Percentiles rank a stretch among this genome's conserved stretches.
These are phyloP conservation scores for Abrus precatorius DNA, from an alignment of 306 rosid genomes.

Conservation along the genomic window DNA sequence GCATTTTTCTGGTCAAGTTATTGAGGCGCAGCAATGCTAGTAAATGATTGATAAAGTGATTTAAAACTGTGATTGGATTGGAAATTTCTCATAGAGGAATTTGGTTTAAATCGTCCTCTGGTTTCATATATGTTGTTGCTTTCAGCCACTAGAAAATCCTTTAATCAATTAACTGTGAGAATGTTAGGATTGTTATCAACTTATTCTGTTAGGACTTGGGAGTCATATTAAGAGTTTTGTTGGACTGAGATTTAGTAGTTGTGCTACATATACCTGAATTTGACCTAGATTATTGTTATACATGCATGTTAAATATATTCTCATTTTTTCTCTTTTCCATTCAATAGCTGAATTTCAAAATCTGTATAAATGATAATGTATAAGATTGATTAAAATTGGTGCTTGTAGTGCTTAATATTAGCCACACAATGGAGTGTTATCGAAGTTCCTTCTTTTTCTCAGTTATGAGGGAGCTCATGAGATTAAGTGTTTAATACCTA, in stretches of 20 bases:
- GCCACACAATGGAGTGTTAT: neutral
- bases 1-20: conserved; percentile 30
- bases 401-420: conserved; percentile 18
- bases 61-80: neutral
- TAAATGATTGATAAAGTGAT: neutral
- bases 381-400: conserved; percentile 15
- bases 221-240: conserved; percentile 22
- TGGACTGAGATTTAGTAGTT: conserved; percentile 22
- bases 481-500: too few relatives aligned
- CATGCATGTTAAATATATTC: neutral
- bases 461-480: neutral
- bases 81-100: neutral
- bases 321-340: neutral
- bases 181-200: neutral
- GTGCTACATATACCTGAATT: neutral
- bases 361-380: neutral
- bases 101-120: neutral
- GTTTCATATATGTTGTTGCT: neutral
- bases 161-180: neutral
- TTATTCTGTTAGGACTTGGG: neutral
- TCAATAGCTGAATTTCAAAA: neutral
- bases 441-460: neutral
- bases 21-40: neutral
- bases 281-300: conserved; percentile 10
- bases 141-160: neutral